Evolutionary conservation across 306 rosid species (phyloP).

Genomic region (Macrotyloma uniflorum): DNA sequence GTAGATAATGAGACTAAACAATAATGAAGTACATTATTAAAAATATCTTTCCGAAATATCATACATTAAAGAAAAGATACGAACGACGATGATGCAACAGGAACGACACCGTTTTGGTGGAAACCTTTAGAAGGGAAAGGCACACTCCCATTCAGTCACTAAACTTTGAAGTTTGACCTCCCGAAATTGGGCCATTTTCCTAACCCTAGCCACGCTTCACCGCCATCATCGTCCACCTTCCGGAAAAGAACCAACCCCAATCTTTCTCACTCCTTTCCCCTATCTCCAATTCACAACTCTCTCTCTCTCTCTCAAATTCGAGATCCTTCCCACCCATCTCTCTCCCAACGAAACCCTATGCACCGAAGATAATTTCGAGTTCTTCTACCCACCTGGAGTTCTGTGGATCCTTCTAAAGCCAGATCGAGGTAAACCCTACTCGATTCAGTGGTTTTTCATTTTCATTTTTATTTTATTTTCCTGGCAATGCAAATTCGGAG

Average conservation of each 20-base stretch:
- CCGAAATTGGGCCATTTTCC: conserved; percentile 24
- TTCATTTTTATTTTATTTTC: background rate
- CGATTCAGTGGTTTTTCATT: conserved; percentile 27
- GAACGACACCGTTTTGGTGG: conserved; percentile 28
- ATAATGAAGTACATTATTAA: too few relatives aligned
- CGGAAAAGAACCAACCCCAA: background rate
- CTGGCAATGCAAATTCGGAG: conserved; percentile 4
- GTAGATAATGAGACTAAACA: too few relatives aligned
- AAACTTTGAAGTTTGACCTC: conserved; percentile 33
- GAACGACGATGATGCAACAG: too few relatives aligned
- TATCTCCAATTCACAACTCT: conserved; percentile 15
- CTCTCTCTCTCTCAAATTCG: background rate
- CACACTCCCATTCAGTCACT: conserved; percentile 20
- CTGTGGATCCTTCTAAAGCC: conserved; percentile 29
- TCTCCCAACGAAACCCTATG: background rate
- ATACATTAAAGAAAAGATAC: too few relatives aligned
- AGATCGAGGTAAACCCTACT: conserved; percentile 52
- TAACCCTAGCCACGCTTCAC: conserved; percentile 35
- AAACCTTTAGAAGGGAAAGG: conserved; percentile 12
- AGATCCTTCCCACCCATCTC: background rate
- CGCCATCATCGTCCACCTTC: conserved; percentile 13
- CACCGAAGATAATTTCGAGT: conserved; percentile 4
- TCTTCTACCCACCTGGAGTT: background rate
- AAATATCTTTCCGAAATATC: too few relatives aligned
- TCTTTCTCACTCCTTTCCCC: background rate